These are phyloP conservation scores for Neofusicoccum laricinum DNA, from an alignment of 2,329 filamentous ascomycete genomes.

Conservation along the genomic window DNA sequence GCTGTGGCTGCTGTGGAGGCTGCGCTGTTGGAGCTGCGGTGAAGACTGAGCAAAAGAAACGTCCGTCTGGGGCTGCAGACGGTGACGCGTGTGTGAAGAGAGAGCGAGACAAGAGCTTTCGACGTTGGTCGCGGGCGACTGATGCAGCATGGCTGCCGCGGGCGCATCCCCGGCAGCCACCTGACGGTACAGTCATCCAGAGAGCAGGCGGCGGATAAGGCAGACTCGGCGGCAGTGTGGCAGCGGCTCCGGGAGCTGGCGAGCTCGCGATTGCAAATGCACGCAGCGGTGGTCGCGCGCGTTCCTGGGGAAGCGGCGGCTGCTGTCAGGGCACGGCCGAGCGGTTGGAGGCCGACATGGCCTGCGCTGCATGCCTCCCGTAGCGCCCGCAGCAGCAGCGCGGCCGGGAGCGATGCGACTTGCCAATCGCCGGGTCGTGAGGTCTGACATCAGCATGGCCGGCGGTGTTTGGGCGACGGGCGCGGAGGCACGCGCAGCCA, in stretches of 20 bases:
- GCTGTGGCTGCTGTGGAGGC: background rate
- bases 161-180: too few relatives aligned
- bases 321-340: background rate
- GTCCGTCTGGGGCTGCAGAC: too few relatives aligned
- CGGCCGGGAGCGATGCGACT: background rate
- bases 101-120: background rate
- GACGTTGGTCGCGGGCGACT: too few relatives aligned
- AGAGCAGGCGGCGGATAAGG: background rate
- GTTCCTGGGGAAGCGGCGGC: background rate
- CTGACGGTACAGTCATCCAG: background rate
- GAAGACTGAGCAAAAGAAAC: background rate
- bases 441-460: constrained; percentile 6
- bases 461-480: background rate
- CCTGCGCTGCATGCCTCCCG: background rate
- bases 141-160: too few relatives aligned
- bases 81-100: too few relatives aligned
- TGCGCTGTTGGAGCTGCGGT: background rate
- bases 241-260: too few relatives aligned
- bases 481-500: background rate
- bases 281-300: background rate
- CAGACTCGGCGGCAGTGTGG: background rate
- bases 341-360: background rate
- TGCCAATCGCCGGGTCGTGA: background rate
- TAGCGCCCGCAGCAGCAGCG: background rate
- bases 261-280: background rate